phyloP scores from a whole-genome alignment of 306 rosid genomes.

The Begonia loranthoides region DNA sequence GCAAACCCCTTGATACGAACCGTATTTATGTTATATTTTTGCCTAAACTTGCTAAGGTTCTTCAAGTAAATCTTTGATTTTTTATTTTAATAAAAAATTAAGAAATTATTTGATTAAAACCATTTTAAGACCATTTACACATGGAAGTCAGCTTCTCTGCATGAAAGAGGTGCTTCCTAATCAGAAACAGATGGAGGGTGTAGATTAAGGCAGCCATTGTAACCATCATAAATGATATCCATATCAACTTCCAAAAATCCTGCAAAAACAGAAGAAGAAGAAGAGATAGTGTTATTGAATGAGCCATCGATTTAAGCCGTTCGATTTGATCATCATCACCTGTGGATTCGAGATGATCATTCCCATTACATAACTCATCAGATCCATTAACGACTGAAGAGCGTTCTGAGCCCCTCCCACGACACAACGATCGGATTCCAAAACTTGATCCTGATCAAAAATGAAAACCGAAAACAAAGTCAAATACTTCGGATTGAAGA shows the following conservation, averaged over 20 bases:
- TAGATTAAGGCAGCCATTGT: conserved; percentile 59
- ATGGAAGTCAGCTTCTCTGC: conserved; percentile 20
- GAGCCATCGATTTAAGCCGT: too few species aligned
- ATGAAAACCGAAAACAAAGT: too few species aligned
- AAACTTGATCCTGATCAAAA: conserved; percentile 42
- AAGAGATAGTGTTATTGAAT: too few species aligned
- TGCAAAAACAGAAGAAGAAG: too few species aligned
- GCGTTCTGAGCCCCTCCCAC: conserved; percentile 89
- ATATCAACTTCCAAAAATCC: conserved; percentile 68
- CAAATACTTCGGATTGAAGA: too few species aligned
- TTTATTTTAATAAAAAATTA: too few species aligned
- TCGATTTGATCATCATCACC: conserved; percentile 22
- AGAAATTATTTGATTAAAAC: too few species aligned
- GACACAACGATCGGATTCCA: conserved; percentile 61
- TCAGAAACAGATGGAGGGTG: conserved; percentile 38
- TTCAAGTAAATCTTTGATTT: too few species aligned
- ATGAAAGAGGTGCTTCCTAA: conserved; percentile 53
- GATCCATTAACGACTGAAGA: conserved; percentile 66
- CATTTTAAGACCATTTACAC: too few species aligned
- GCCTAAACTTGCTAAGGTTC: too few species aligned
- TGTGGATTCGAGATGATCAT: conserved; percentile 57
- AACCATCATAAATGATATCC: conserved; percentile 42
- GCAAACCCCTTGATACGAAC: too few species aligned
- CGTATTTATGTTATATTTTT: too few species aligned
- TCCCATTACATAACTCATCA: conserved; percentile 78